Conservation (phyloP, 257 asterid genomes). For the Solanum peruvianum region DNA sequence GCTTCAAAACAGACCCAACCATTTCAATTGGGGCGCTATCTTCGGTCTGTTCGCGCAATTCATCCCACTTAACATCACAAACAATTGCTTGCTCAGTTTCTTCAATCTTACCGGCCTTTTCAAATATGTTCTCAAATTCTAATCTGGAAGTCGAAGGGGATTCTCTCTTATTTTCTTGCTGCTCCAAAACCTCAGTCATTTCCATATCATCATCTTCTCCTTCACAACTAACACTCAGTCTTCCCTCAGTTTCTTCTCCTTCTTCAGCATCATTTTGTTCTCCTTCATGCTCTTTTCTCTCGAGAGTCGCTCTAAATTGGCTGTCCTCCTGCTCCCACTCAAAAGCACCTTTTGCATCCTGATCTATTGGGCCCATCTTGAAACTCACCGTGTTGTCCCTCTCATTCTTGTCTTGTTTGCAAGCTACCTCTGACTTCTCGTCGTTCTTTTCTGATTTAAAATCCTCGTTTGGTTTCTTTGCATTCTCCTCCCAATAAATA, state of each 20-base stretch:
- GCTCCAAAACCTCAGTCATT: slow-evolving; percentile 8
- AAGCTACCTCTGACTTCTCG: slow-evolving; percentile 9
- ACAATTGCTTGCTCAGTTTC: slow-evolving; percentile 7
- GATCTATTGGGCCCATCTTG: slow-evolving; percentile 5
- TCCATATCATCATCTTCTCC: slow-evolving; percentile 11
- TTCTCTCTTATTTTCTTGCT: slow-evolving; percentile 1
- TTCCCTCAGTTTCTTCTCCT: slow-evolving; percentile 15
- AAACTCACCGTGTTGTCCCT: slow-evolving; percentile 4
- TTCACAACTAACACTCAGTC: slow-evolving; percentile 5
- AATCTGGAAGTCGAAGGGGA: background rate
- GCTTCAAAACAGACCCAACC: slow-evolving; percentile 4
- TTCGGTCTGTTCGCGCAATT: slow-evolving; percentile 13
- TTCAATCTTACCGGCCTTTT: slow-evolving; percentile 10
- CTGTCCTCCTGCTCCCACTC: slow-evolving; percentile 15
- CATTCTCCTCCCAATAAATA: slow-evolving; percentile 1
- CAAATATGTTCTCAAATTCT: slow-evolving; percentile 9
- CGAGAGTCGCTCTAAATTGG: slow-evolving; percentile 4
- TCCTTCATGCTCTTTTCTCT: slow-evolving; percentile 3
- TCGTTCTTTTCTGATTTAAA: slow-evolving; percentile 1
- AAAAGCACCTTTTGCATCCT: slow-evolving; percentile 12
- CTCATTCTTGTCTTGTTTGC: slow-evolving; percentile 12
- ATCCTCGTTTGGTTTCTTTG: slow-evolving; percentile 10
- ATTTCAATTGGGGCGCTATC: slow-evolving; percentile 17
- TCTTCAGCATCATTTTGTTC: slow-evolving; percentile 11
- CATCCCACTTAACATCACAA: slow-evolving; percentile 19